Percentiles rank a stretch among this genome's conserved stretches.
phyloP scores from a whole-genome alignment of 805 yeast genomes.

The Teunomyces tritomae region DNA sequence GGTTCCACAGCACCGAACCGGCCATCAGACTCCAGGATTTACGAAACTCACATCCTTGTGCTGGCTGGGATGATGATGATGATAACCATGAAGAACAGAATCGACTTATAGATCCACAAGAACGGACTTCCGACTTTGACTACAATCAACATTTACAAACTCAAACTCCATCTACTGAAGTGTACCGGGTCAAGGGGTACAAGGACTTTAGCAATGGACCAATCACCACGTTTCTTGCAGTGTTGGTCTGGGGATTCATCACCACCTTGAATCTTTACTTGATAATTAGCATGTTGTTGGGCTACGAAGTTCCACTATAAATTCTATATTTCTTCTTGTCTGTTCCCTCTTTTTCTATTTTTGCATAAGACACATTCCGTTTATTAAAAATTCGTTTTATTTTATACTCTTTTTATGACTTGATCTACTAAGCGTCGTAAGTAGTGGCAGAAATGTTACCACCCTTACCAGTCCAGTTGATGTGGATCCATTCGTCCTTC shows the following conservation, averaged over 20 bases:
- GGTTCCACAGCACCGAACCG: conserved; percentile 35
- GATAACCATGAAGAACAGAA: conserved; percentile 19
- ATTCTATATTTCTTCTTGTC: background rate
- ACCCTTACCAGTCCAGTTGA: conserved; percentile 99
- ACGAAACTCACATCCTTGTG: conserved; percentile 42
- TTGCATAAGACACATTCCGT: background rate
- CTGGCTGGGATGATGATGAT: conserved; percentile 39
- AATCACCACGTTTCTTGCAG: conserved; percentile 50
- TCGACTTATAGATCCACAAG: conserved; percentile 11
- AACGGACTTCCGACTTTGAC: background rate
- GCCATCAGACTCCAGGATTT: conserved; percentile 41
- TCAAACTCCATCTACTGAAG: conserved; percentile 14
- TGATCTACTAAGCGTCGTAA: conserved; percentile 73
- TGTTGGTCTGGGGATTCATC: conserved; percentile 67
- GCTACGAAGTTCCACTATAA: conserved; percentile 51
- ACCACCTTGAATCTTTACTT: conserved; percentile 71
- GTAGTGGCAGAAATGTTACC: conserved; percentile 96
- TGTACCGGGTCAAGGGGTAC: conserved; percentile 30
- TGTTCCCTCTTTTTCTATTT: background rate
- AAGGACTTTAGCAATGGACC: conserved; percentile 73
- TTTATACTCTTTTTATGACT: too few relatives aligned
- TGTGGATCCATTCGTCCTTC: conserved; percentile 80
- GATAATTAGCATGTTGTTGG: conserved; percentile 48
- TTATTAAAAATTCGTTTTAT: background rate
- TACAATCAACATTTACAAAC: background rate